Percentiles rank a stretch among this genome's conserved stretches.
phyloP scores from a whole-genome alignment of 371 early-diverging fungal genomes.

The Circinella minor region DNA sequence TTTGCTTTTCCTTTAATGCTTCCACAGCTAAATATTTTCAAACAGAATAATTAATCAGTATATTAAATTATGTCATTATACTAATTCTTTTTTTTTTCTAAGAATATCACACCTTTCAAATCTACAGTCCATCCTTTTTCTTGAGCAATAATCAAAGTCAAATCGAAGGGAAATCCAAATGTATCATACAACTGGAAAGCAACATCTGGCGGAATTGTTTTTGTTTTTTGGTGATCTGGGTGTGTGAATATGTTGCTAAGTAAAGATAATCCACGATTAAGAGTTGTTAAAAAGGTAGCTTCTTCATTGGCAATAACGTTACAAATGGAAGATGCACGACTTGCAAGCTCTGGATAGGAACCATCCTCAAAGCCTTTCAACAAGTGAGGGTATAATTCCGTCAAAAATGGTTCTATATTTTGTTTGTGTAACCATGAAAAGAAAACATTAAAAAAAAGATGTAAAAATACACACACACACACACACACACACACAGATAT shows the following conservation, averaged over 20 bases:
- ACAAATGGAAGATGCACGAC: conserved; percentile 55
- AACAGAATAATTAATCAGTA: neutral
- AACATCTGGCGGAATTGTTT: conserved; percentile 52
- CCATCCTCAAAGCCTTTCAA: conserved; percentile 55
- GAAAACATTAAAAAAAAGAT: no score
- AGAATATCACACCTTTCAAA: conserved; percentile 39
- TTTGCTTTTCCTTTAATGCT: conserved; percentile 54
- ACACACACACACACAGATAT: no score
- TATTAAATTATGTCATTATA: no score
- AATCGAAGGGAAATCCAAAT: conserved; percentile 80
- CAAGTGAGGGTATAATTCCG: conserved; percentile 65
- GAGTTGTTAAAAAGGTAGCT: conserved; percentile 61
- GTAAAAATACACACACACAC: no score
- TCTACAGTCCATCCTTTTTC: conserved; percentile 78
- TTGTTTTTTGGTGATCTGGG: conserved; percentile 36
- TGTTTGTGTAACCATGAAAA: neutral
- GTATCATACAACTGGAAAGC: conserved; percentile 79
- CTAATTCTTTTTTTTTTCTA: neutral
- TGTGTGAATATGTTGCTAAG: conserved; percentile 63
- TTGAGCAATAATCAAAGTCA: conserved; percentile 70
- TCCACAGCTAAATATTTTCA: conserved; percentile 46
- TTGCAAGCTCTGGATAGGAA: conserved; percentile 63
- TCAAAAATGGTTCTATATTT: conserved; percentile 58
- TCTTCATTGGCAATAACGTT: conserved; percentile 73
- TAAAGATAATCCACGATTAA: conserved; percentile 66